Base-by-base conservation (phyloP, 257 asterid genomes). In the Hygrophila difformis region DNA sequence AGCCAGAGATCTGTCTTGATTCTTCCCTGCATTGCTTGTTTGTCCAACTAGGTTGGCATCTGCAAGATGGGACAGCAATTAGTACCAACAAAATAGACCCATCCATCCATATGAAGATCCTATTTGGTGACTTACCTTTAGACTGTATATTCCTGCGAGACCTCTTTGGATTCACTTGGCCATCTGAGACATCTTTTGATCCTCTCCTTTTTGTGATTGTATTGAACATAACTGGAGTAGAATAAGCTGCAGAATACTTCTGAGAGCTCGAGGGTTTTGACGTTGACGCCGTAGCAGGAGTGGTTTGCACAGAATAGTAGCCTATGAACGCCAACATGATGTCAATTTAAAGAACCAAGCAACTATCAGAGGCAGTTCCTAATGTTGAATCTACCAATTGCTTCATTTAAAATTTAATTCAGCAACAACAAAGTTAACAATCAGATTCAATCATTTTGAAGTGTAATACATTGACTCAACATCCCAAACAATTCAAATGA, bases 141-240 rank as follows among this genome's bases (percentile, higher is more conserved):
- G 67, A 29, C 14, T 66, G 72, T 43, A 64, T 56, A 44, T 70
- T 38, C 26, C 56, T 70, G 56, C 94, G 77, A 44, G 77, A 40
- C 61, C 75, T 86, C 66, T 82, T 89, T 5, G 76, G 55, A 43
- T 34, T 17, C n/a, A 39, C 44, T 8, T 61, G 60, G 26, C 64
- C 68, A 47, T 60, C 60, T 1, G 67, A 46, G 11, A 24, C 70
- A 60, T 60, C 70, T 21, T 67, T 79, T 46, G 66, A 20, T 44
- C 66, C 65, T 71, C 79, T 82, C 38, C 96, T 69, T 53, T 85
- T 89, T 26, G 72, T 12, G 5, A 60, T 56, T 4, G 55, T 39
- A 28, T 64, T 70, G 63, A 44, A 53, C 12, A 56, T 57, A 45
- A 31, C 63, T 9, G 82, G 79, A 42, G 78, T 71, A 28, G 84